Conservation (phyloP, 2,329 filamentous ascomycete genomes). For the Beauveria pseudobassiana region DNA sequence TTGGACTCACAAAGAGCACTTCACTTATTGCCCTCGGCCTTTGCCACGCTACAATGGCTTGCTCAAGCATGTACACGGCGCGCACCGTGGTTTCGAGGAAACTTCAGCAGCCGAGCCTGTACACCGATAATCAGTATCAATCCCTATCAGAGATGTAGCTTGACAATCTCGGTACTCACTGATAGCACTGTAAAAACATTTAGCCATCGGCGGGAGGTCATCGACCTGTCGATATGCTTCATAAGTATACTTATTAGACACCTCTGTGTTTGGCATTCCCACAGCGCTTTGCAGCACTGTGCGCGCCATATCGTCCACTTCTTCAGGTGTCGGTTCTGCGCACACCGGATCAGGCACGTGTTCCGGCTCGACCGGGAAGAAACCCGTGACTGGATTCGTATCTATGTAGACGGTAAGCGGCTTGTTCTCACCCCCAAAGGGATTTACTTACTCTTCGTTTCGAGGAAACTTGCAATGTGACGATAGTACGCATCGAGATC, state of each 20-base stretch:
- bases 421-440: not conserved
- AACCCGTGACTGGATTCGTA: constrained; percentile 22
- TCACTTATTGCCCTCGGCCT: constrained; percentile 4
- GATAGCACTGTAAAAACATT: constrained; percentile 25
- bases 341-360: constrained; percentile 13
- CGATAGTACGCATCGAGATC: constrained; percentile 61
- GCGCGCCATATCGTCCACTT: constrained; percentile 18
- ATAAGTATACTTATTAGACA: constrained; percentile 15
- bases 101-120: constrained; percentile 26
- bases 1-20: not conserved
- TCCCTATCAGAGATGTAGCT: not conserved
- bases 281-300: constrained; percentile 16
- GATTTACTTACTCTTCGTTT: constrained; percentile 23
- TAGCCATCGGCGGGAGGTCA: constrained; percentile 25
- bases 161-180: constrained; percentile 18
- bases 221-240: constrained; percentile 24
- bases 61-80: constrained; percentile 32
- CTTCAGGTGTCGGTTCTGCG: constrained; percentile 19
- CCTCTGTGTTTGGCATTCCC: not conserved
- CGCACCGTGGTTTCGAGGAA: constrained; percentile 26
- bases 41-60: constrained; percentile 28
- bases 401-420: constrained; percentile 14
- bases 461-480: constrained; percentile 25
- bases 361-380: constrained; percentile 27
- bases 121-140: constrained; percentile 14